Base-by-base conservation (phyloP, 306 rosid species). In the Gleditsia sinensis region DNA sequence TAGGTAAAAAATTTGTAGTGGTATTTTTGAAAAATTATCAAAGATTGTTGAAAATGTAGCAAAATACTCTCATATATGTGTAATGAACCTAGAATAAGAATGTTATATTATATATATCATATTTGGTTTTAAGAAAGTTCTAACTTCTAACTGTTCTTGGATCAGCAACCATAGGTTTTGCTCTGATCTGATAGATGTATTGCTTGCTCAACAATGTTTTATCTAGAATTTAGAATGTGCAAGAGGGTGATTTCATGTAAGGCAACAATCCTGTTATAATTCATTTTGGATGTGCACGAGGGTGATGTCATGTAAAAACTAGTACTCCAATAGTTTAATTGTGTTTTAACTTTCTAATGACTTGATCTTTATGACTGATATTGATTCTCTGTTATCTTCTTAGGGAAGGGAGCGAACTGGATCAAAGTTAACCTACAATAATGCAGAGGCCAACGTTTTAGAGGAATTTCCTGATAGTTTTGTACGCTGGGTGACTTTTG, bases 391-490 rank as follows among this genome's bases (percentile, higher is more conserved):
- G 30, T 74, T 16, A 32, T 63, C 19, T 64, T 55, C 56, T 21
- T 67, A 85, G 96, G 87, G 81, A 43, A 81, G 74, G 55, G 86
- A 77, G 75, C 87, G n/a, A 65, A 75, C 86, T 25, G 82, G 67
- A 71, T 69, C 85, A 59, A 79, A 81, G 21, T 20, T 67, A 16
- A 23, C 81, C 67, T 62, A 72, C 66, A 43, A 43, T 42, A 73
- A 65, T 28, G 68, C 65, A 12, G 70, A 56, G 73, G 77, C 87
- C 56, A 81, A 88, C 50, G 84, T 80, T 74, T 76, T 66, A 6
- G 94, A 91, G 85, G 92, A 91, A 20, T 91, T 75, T 72, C 71
- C 94, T 9, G 92, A 82, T 62, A 79, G 83, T 82, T 91, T 91
- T 71, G 91, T 87, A 77, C 59, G 78, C 9, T 91, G 97, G 94